Base-by-base conservation (phyloP, 176 grass and related monocot genomes). In the maize (Zea mays) region DNA sequence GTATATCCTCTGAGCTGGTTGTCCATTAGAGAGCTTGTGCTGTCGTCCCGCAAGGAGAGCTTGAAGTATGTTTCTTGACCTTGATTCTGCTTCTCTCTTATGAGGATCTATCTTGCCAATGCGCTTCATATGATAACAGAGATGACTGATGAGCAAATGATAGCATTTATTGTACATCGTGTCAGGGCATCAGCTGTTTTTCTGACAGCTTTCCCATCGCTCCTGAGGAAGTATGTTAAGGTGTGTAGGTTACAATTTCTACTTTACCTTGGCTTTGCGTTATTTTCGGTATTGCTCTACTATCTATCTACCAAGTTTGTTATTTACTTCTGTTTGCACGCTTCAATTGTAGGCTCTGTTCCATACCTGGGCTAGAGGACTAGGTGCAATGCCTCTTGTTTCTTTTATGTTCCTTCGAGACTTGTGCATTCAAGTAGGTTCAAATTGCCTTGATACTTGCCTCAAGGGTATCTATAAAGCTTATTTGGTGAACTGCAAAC, bases 401-500 rank as follows among this genome's bases (percentile, higher is more conserved):
- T n/a, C n/a, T n/a, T n/a, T n/a, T n/a, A n/a, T n/a, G n/a, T 94
- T 98, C 87, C 80, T 98, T 73, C 86, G 95, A 78, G 91, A 98
- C 35, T 73, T 98, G 84, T 98, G 95, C 75, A 82, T 98, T 78
- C 86, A 82, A 59, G 75, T 98, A 80, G 95, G 91, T 84, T 84
- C 87, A 17, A 89, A 92, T 84, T 98, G 95, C 84, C 87, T 94
- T 86, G 91, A 94, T 67, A 76, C 77, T 3, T 94, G 89, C 65
- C 87, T 98, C 82, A 92, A 84, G 78, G 95, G 95, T 77, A 90
- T 92, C 74, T 98, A 98, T 70, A 98, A 98, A 87, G 89, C 91
- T 82, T 98, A 98, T 92, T 86, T 98, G 86, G 82, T 98, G 67
- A 98, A 98, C 79, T 98, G 95, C 85, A 98, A 98, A 75, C 61